Base-by-base conservation (phyloP, 1,284 basidiomycete genomes). In the Puccinia hordei region DNA sequence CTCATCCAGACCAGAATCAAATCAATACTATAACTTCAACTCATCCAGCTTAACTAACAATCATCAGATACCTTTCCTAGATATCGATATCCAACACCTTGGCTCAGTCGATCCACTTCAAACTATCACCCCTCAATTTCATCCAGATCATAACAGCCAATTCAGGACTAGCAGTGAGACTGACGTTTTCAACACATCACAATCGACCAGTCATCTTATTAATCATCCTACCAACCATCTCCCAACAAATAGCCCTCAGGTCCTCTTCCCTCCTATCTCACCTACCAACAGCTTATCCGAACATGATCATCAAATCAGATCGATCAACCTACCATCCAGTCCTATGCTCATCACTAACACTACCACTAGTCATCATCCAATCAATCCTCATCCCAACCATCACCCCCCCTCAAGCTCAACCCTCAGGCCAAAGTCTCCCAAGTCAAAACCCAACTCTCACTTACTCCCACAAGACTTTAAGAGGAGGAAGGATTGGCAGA, bases 381-480 rank as follows among this genome's bases (percentile, higher is more conserved):
- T 57, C 55, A 27, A 4, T 10, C 24, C n/a, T 27, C 55, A 57
- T 6, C 55, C 55, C 12, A 41, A 41, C 38, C n/a, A 10, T 57
- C 17, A n/a, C n/a, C n/a, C 24, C n/a, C 55, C 8, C 8, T n/a
- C 55, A 27, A 57, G 38, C 38, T 41, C 12, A 12, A 57, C n/a
- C 55, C 8, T n/a, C 6, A 57, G n/a, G 24, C 22, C 24, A n/a
- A 57, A 57, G 55, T 57, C 61, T 35, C 61, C 30, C 61, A 35
- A 65, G 19, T 17, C 61, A 8, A 65, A 65, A 35, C 19, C 61
- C 9, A 65, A 1, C 6, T 46, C 12, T 49, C 22, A 8, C 19
- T 3, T 49, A 27, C 73, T 65, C 30, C 35, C 75, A 44, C 75
- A 78, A 46, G 75, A 78, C 53, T 78, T 78, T 22, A 55, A 17